Percentiles rank a stretch among this genome's conserved stretches.
These are phyloP conservation scores for Aspergillus pseudoglaucus DNA, from an alignment of 2,329 filamentous ascomycete species.

Conservation along the genomic window DNA sequence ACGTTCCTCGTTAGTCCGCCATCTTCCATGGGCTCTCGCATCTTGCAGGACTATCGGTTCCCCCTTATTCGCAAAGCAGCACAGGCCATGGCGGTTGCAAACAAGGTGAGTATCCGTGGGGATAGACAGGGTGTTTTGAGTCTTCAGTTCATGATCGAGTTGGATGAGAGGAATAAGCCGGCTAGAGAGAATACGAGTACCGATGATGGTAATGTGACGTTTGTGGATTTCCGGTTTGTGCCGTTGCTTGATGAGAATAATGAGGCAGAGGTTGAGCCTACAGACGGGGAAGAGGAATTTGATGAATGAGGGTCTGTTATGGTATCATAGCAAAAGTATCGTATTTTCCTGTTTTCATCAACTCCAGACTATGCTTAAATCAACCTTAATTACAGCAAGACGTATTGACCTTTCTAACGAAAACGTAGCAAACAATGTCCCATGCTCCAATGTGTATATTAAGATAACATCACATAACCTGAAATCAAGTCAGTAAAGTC, in stretches of 20 bases:
- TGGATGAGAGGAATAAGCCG: slow-evolving; percentile 49
- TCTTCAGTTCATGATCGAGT: slow-evolving; percentile 92
- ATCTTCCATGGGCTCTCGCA: slow-evolving; percentile 51
- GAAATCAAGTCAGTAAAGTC: slow-evolving; percentile 1
- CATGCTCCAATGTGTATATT: neutral
- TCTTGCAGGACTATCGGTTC: slow-evolving; percentile 80
- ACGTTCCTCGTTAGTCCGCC: slow-evolving; percentile 51
- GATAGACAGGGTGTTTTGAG: slow-evolving; percentile 87
- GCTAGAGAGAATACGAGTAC: slow-evolving; percentile 16
- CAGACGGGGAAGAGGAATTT: slow-evolving; percentile 1
- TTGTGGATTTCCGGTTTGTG: slow-evolving; percentile 44
- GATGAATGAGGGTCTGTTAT: neutral
- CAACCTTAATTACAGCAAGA: neutral
- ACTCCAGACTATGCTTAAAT: neutral
- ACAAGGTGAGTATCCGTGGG: slow-evolving; percentile 83
- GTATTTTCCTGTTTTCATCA: neutral
- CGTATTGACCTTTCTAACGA: neutral
- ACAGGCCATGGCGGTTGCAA: slow-evolving; percentile 87
- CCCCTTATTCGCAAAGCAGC: slow-evolving; percentile 75
- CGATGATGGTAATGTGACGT: slow-evolving; percentile 31
- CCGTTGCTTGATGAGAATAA: slow-evolving; percentile 37
- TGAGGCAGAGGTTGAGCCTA: slow-evolving; percentile 16
- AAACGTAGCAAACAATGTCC: neutral
- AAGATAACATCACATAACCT: slow-evolving; percentile 10
- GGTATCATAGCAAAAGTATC: neutral